phyloP scores from a whole-genome alignment of 495 filamentous ascomycete genomes.

The Penicillium maclennaniae region DNA sequence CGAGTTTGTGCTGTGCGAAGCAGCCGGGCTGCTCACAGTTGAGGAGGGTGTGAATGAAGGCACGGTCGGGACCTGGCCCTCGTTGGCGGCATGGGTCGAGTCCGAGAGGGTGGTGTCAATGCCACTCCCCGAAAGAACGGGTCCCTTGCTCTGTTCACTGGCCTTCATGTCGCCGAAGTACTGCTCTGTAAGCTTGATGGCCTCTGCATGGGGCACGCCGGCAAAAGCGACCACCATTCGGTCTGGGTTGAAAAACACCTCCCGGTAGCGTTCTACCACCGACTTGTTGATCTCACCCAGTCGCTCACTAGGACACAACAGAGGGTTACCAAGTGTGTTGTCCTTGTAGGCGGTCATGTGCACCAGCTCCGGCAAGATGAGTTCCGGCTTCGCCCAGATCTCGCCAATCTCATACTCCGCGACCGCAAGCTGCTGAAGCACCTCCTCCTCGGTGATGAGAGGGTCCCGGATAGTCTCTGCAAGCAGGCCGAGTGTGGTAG shows the following conservation, averaged over 20 bases:
- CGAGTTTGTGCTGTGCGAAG: constrained; percentile 40
- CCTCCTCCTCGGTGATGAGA: constrained; percentile 83
- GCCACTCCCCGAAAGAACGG: constrained; percentile 53
- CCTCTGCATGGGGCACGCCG: constrained; percentile 77
- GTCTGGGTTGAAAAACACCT: constrained; percentile 82
- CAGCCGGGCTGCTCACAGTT: constrained; percentile 32
- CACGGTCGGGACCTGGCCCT: constrained; percentile 38
- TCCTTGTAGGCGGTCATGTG: constrained; percentile 93
- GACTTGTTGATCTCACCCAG: constrained; percentile 69
- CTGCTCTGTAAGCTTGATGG: constrained; percentile 72
- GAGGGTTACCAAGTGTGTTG: constrained; percentile 91
- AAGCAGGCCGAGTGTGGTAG: constrained; percentile 75
- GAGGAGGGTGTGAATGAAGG: constrained; percentile 43
- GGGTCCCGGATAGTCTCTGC: constrained; percentile 94
- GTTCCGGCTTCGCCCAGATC: constrained; percentile 96
- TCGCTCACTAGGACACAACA: constrained; percentile 86
- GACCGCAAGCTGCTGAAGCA: constrained; percentile 78
- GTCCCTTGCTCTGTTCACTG: constrained; percentile 35
- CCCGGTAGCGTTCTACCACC: constrained; percentile 73
- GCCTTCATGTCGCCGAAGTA: constrained; percentile 88
- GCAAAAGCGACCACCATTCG: constrained; percentile 93
- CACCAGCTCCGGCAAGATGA: constrained; percentile 92
- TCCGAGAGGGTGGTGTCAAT: constrained; percentile 54
- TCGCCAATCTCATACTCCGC: constrained; percentile 94
- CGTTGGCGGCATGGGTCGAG: constrained; percentile 37